Conservation (phyloP, 2,329 filamentous ascomycete genomes). For the Parascedosporium putredinis region DNA sequence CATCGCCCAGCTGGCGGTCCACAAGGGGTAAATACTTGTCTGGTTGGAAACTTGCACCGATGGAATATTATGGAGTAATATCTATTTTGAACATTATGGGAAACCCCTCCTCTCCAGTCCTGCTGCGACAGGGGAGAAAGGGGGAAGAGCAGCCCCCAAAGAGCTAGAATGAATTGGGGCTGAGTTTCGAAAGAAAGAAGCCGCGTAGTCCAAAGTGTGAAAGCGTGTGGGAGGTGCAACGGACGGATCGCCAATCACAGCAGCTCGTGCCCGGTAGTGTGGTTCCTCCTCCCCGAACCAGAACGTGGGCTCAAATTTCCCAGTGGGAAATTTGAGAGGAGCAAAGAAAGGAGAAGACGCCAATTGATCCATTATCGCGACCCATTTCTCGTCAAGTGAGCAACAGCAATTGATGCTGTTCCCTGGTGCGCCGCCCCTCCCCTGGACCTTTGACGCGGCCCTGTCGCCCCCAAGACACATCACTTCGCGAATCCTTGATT, state of each 20-base stretch:
- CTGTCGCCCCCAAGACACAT: no score
- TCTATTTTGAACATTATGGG: no score
- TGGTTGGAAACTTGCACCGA: no score
- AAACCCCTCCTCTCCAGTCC: no score
- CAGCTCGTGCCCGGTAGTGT: constrained; percentile 3
- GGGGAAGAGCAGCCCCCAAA: not conserved
- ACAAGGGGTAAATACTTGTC: no score
- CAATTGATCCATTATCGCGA: not conserved
- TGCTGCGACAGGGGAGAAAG: not conserved
- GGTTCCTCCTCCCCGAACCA: not conserved
- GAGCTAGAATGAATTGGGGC: not conserved
- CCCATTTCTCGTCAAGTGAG: constrained; percentile 2
- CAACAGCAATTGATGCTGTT: not conserved
- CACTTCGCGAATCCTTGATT: not conserved
- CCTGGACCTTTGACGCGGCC: not conserved
- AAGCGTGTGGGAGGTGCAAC: not conserved
- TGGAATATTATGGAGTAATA: no score
- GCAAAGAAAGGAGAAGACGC: not conserved
- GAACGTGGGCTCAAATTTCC: constrained; percentile 1
- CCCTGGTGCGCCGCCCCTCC: not conserved
- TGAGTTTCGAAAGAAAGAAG: not conserved
- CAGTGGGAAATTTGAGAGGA: not conserved
- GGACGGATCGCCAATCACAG: constrained; percentile 1
- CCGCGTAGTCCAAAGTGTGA: not conserved
- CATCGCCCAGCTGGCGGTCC: no score